Evolutionary conservation across 2,329 filamentous ascomycete species (phyloP), one percentile per base, ranked within the genome.

Genomic region (Fusarium sp.): DNA sequence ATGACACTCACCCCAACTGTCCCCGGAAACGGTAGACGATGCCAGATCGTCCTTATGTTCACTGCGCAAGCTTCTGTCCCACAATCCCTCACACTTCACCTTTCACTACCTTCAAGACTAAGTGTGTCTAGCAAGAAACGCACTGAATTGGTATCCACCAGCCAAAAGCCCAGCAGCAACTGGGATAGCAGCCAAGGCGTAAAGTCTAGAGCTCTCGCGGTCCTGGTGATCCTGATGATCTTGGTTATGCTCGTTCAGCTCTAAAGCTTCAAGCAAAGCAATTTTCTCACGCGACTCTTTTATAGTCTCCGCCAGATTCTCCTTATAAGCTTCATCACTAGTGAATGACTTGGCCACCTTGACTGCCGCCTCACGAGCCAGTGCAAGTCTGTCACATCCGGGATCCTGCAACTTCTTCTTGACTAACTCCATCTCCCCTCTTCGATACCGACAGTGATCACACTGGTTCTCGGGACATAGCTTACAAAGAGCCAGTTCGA

Each of bases 21-120:
- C 23, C 13, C 19, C 19, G n/a, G 23, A 42, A 28, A 6, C 0
- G 30, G 23, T 4, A 28, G 2, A 18, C 19, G 15, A n/a, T n/a
- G 7, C 6, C 0, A 21, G 5, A 8, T 30, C 8, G 8, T 10
- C 33, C n/a, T 7, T 6, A 11, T 9, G 13, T 2, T 16, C 10
- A n/a, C 23, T 16, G 9, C 7, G 1, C 19, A 28, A 37, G 23
- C 13, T 12, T 38, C 19, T 25, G 6, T 19, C 19, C n/a, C 30
- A 7, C 11, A 6, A 23, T 5, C 2, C n/a, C 6, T 33, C 8
- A 9, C 30, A 15, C 21, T 23, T 8, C 30, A 19, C 23, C 19
- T 18, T 11, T 25, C 30, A 2, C 18, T 21, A 52, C 21, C 49
- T 19, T 19, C 35, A 19, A 19, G 0, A 5, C 32, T 37, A 33